Evolutionary conservation across 352 stramenopile species (phyloP).

Genomic region (Phytophthora hibernalis): DNA sequence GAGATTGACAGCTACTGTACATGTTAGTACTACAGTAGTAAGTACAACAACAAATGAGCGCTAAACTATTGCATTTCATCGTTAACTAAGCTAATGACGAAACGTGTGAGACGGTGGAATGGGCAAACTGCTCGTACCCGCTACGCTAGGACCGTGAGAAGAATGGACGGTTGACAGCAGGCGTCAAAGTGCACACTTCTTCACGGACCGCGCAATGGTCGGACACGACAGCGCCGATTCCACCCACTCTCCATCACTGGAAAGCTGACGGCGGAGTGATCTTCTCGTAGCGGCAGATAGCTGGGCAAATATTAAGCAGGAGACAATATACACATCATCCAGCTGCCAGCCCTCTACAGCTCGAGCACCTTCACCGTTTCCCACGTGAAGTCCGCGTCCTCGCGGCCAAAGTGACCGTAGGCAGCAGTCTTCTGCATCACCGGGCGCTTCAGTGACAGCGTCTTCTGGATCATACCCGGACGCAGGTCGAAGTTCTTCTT

Average conservation of each 20-base stretch:
- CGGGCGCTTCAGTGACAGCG: slow-evolving; percentile 97
- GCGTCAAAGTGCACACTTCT: slow-evolving; percentile 49
- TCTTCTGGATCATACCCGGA: slow-evolving; percentile 98
- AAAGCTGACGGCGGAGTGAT: slow-evolving; percentile 42
- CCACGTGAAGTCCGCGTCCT: slow-evolving; percentile 99
- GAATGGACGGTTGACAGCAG: slow-evolving; percentile 55
- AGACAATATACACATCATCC: slow-evolving; percentile 46
- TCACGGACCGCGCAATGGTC: slow-evolving; percentile 13
- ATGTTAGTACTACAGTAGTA: too few species aligned
- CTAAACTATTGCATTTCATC: slow-evolving; percentile 54
- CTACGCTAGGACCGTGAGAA: slow-evolving; percentile 22
- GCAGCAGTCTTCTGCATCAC: slow-evolving; percentile 99
- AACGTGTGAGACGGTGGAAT: slow-evolving; percentile 39
- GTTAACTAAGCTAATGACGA: slow-evolving; percentile 40
- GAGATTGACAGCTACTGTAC: too few species aligned
- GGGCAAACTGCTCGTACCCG: slow-evolving; percentile 38
- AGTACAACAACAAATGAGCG: slow-evolving; percentile 7
- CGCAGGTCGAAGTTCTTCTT: slow-evolving; percentile 99
- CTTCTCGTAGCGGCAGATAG: slow-evolving; percentile 30
- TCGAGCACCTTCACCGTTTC: slow-evolving; percentile 96
- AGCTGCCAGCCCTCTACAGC: slow-evolving; percentile 52
- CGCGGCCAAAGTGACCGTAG: slow-evolving; percentile 99
- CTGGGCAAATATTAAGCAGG: slow-evolving; percentile 52
- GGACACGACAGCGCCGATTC: slow-evolving; percentile 40
- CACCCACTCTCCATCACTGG: slow-evolving; percentile 38